Evolutionary conservation across 345 rosid species (phyloP).

Genomic region (Trapa bicornis): DNA sequence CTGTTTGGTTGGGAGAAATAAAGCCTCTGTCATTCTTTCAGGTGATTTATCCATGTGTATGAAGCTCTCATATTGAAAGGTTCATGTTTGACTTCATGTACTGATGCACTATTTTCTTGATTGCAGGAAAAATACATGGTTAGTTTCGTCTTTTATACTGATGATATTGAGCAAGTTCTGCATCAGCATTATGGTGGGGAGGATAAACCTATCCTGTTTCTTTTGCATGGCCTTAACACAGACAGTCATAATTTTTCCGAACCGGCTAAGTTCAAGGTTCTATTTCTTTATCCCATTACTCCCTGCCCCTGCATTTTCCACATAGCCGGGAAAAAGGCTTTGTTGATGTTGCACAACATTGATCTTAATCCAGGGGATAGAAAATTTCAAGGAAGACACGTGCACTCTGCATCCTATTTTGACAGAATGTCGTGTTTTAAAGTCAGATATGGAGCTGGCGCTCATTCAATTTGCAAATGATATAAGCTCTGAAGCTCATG

Average conservation of each 20-base stretch:
- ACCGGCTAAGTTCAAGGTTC: slow-evolving; percentile 80
- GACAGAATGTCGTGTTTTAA: slow-evolving; percentile 86
- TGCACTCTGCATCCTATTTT: slow-evolving; percentile 67
- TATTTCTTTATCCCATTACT: slow-evolving; percentile 1
- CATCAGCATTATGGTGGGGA: slow-evolving; percentile 35
- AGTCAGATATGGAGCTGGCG: slow-evolving; percentile 73
- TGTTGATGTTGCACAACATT: not conserved
- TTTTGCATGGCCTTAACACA: slow-evolving; percentile 76
- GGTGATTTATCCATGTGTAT: slow-evolving; percentile 24
- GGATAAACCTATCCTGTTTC: slow-evolving; percentile 56
- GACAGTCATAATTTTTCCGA: slow-evolving; percentile 73
- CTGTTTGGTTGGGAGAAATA: slow-evolving; percentile 90
- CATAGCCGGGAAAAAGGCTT: not conserved
- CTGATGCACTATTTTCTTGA: slow-evolving; percentile 8
- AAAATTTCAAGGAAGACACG: slow-evolving; percentile 55
- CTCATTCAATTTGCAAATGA: slow-evolving; percentile 86
- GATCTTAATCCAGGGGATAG: slow-evolving; percentile 44
- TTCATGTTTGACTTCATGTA: slow-evolving; percentile 1
- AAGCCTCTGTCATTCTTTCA: slow-evolving; percentile 48
- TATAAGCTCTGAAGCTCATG: slow-evolving; percentile 94
- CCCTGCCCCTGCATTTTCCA: not conserved
- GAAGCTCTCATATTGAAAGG: slow-evolving; percentile 6
- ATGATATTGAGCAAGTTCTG: slow-evolving; percentile 54
- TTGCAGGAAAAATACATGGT: slow-evolving; percentile 74
- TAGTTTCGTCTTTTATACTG: slow-evolving; percentile 45